Conservation (phyloP, 208 protist genomes). For the Phytomonas sp. region DNA sequence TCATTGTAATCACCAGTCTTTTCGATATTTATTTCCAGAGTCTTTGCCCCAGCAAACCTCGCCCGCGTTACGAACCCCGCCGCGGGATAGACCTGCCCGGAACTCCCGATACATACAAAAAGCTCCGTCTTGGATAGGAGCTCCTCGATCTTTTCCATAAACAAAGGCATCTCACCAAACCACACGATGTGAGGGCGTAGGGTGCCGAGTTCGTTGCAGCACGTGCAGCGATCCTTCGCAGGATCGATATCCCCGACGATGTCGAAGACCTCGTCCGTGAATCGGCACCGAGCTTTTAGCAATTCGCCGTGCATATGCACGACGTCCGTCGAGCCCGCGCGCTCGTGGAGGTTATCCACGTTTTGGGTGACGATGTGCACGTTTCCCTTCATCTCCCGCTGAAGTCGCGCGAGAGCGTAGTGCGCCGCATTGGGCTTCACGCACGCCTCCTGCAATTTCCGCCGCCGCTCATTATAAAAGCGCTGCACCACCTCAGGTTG, state of each 20-base stretch:
- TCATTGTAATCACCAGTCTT: slow-evolving; percentile 23
- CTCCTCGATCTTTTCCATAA: slow-evolving; percentile 45
- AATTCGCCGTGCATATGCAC: slow-evolving; percentile 84
- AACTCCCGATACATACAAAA: slow-evolving; percentile 70
- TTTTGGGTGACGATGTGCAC: slow-evolving; percentile 71
- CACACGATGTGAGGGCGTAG: slow-evolving; percentile 79
- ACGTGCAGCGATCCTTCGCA: slow-evolving; percentile 29
- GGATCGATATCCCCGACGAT: slow-evolving; percentile 20
- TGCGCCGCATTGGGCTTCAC: slow-evolving; percentile 56
- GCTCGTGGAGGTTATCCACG: slow-evolving; percentile 71
- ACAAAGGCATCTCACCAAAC: slow-evolving; percentile 71
- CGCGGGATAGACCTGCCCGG: slow-evolving; percentile 68
- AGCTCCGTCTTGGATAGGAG: slow-evolving; percentile 33
- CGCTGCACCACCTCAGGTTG: slow-evolving; percentile 44
- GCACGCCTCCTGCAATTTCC: slow-evolving; percentile 16
- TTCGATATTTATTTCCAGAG: slow-evolving; percentile 59
- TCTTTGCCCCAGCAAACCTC: slow-evolving; percentile 22
- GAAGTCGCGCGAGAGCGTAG: slow-evolving; percentile 32
- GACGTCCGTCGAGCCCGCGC: slow-evolving; percentile 43
- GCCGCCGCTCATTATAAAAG: slow-evolving; percentile 61
- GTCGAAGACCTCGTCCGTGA: slow-evolving; percentile 27
- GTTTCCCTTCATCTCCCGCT: slow-evolving; percentile 25
- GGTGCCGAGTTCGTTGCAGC: slow-evolving; percentile 33
- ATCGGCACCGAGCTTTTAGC: slow-evolving; percentile 47
- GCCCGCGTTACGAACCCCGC: slow-evolving; percentile 42